These are phyloP conservation scores for Saksenaea oblongispora DNA, from an alignment of 371 early-diverging fungal species.

Conservation along the genomic window DNA sequence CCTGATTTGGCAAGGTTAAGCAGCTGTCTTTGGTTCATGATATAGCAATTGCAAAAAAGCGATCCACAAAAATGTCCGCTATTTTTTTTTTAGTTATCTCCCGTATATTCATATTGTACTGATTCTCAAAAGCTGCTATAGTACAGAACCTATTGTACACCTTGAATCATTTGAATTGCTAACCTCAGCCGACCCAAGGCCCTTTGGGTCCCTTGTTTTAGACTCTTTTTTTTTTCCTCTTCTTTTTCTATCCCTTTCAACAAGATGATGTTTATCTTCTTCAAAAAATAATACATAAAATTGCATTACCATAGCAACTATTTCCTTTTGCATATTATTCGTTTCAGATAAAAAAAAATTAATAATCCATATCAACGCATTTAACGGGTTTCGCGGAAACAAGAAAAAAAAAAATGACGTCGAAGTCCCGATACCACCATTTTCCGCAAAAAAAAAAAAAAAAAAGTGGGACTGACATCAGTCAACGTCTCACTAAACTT, in stretches of 20 bases:
- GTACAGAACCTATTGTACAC: constrained; percentile 5
- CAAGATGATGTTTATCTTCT: too few relatives aligned
- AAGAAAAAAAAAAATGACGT: not conserved
- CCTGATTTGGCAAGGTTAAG: not conserved
- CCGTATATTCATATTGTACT: not conserved
- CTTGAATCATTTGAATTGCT: not conserved
- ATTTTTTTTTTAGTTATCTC: not conserved
- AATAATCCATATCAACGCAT: not conserved
- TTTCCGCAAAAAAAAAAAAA: constrained; percentile 3
- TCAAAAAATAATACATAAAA: too few relatives aligned
- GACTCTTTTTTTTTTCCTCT: not conserved
- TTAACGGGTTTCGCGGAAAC: not conserved
- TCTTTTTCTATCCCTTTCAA: not conserved
- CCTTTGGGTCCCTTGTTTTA: constrained; percentile 6
- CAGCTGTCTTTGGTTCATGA: not conserved
- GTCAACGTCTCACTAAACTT: constrained; percentile 2
- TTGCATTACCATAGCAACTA: too few relatives aligned
- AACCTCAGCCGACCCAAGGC: constrained; percentile 5
- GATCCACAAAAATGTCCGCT: not conserved
- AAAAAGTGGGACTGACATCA: not conserved
- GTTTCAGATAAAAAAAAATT: not conserved
- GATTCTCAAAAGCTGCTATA: constrained; percentile 6
- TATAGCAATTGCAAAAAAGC: not conserved
- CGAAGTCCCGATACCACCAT: not conserved
- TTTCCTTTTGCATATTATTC: not conserved